A percentile compares a stretch with the other conserved stretches of the same genome.
These are phyloP conservation scores for Xylaria sp. DNA, from an alignment of 2,329 filamentous ascomycete species.

Conservation along the genomic window DNA sequence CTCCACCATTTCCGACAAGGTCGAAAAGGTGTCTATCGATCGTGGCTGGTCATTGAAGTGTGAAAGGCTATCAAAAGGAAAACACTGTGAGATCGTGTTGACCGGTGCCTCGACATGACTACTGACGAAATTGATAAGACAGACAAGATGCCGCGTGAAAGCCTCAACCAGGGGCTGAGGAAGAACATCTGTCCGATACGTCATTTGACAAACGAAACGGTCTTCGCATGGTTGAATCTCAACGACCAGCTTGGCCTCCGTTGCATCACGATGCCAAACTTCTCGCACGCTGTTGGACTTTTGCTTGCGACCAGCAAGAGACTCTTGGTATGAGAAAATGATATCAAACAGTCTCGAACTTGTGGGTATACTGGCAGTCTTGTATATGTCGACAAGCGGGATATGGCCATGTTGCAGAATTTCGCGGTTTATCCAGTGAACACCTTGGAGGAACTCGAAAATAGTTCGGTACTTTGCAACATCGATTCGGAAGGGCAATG, in stretches of 20 bases:
- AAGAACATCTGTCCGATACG: constrained; percentile 46
- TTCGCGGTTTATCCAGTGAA: constrained; percentile 61
- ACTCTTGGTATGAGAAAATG: constrained; percentile 81
- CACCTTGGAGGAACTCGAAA: constrained; percentile 54
- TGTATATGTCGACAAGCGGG: constrained; percentile 65
- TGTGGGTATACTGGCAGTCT: constrained; percentile 48
- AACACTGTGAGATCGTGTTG: constrained; percentile 21
- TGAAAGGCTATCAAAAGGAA: constrained; percentile 40
- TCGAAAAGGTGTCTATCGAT: constrained; percentile 34
- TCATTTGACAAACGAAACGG: constrained; percentile 40
- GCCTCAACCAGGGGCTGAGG: constrained; percentile 49
- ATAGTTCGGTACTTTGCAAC: constrained; percentile 46
- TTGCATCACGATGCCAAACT: constrained; percentile 58
- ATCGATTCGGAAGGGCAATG: constrained; percentile 66
- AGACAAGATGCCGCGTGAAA: constrained; percentile 58
- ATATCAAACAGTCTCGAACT: constrained; percentile 65
- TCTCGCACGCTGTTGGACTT: constrained; percentile 42
- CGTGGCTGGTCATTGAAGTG: constrained; percentile 41
- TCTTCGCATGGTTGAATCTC: constrained; percentile 63
- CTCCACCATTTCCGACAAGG: constrained; percentile 53
- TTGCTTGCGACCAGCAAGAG: constrained; percentile 39
- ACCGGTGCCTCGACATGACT: constrained; percentile 28
- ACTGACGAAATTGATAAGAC: constrained; percentile 36
- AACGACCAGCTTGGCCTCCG: constrained; percentile 71
- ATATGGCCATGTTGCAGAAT: constrained; percentile 59